These are phyloP conservation scores for Dichotomocladium elegans DNA, from an alignment of 371 early-diverging fungal genomes.

Conservation along the genomic window DNA sequence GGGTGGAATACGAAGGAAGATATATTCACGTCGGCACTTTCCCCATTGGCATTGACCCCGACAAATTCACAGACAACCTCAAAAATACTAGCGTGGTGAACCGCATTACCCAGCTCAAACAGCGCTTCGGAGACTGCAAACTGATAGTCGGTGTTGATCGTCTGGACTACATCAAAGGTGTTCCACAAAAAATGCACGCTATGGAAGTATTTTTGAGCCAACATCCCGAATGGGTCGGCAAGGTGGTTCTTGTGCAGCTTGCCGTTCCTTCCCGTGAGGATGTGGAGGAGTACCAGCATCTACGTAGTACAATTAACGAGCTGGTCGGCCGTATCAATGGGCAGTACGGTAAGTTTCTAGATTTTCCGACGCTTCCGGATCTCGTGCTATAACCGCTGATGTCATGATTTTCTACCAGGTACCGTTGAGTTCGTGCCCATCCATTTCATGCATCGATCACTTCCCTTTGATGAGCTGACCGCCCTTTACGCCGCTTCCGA, in stretches of 20 bases:
- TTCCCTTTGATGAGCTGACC: conserved; percentile 93
- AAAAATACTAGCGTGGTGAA: conserved; percentile 62
- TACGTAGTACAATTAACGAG: conserved; percentile 90
- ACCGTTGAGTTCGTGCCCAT: conserved; percentile 97
- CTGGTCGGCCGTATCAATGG: conserved; percentile 97
- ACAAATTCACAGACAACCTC: conserved; percentile 84
- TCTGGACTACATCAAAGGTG: conserved; percentile 99
- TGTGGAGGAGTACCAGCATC: conserved; percentile 96
- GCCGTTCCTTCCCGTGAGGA: conserved; percentile 97
- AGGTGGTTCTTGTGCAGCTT: conserved; percentile 96
- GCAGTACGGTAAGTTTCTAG: conserved; percentile 60
- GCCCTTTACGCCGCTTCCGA: conserved; percentile 96
- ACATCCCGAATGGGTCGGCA: conserved; percentile 93
- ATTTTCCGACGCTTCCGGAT: no score
- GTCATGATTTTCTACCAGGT: no score
- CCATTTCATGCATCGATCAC: conserved; percentile 96
- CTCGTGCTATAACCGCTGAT: no score
- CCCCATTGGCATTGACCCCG: conserved; percentile 99
- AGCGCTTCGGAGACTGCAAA: conserved; percentile 85
- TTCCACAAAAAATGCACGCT: conserved; percentile 97
- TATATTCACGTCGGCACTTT: conserved; percentile 94
- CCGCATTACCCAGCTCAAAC: conserved; percentile 76
- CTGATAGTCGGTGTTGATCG: conserved; percentile 98
- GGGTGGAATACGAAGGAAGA: conserved; percentile 87
- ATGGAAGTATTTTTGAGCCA: conserved; percentile 89